phyloP scores from a whole-genome alignment of 192 early-diverging fungal genomes.

The Ambispora gerdemannii region DNA sequence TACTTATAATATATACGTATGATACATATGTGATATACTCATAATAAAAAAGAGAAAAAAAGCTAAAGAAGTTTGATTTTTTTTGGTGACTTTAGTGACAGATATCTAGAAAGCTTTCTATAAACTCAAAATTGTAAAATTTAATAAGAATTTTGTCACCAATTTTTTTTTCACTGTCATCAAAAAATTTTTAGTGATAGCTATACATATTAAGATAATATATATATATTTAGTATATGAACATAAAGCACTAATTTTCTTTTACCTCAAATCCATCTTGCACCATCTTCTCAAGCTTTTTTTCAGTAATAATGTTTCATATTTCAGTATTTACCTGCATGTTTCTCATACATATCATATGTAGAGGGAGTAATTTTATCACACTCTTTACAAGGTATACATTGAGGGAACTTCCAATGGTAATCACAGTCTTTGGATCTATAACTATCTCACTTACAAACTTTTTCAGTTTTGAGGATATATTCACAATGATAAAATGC shows the following conservation, averaged over 20 bases:
- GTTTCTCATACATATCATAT: conserved; percentile 11
- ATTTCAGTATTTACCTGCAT: conserved; percentile 12
- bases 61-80: conserved; percentile 18
- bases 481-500: conserved; percentile 22
- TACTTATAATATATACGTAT: neutral
- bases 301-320: conserved; percentile 18
- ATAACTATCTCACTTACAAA: conserved; percentile 18
- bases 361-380: conserved; percentile 23
- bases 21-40: neutral
- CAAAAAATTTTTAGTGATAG: conserved; percentile 15
- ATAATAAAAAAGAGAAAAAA: conserved; percentile 16
- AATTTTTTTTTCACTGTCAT: conserved; percentile 10
- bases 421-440: conserved; percentile 24
- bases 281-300: conserved; percentile 1
- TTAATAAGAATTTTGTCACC: conserved; percentile 8
- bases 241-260: neutral
- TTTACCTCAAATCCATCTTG: conserved; percentile 17
- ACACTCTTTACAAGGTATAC: conserved; percentile 24
- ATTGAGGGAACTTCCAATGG: conserved; percentile 22
- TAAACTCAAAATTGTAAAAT: neutral
- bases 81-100: conserved; percentile 15
- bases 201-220: too few relatives aligned
- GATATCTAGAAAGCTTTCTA: conserved; percentile 20
- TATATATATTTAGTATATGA: too few relatives aligned
- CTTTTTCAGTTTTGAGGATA: conserved; percentile 16